Evolutionary conservation across 768 basidiomycete species (phyloP).

Genomic region (Mycena capillaripes): DNA sequence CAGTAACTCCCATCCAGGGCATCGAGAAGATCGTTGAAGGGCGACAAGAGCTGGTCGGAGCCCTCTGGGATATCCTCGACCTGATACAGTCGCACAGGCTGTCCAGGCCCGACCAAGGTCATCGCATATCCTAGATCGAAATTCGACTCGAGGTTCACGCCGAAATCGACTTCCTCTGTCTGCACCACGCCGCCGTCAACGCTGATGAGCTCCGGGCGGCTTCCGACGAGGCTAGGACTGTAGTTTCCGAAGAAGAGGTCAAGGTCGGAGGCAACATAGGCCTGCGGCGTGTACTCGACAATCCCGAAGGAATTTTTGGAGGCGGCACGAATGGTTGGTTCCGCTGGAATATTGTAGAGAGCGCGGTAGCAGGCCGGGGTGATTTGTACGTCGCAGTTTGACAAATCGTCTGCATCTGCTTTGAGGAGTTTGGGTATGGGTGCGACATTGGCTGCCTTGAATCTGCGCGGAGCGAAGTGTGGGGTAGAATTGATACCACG

Average conservation of each 20-base stretch:
- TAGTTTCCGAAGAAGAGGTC: constrained; percentile 17
- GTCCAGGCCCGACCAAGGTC: constrained; percentile 51
- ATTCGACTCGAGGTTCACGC: constrained; percentile 67
- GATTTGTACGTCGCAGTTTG: constrained; percentile 15
- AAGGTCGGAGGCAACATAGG: constrained; percentile 12
- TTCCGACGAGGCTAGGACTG: constrained; percentile 42
- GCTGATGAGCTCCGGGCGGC: constrained; percentile 44
- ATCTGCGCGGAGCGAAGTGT: too few relatives aligned
- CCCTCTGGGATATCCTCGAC: constrained; percentile 52
- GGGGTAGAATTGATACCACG: background rate
- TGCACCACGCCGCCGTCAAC: constrained; percentile 66
- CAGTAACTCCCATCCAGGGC: constrained; percentile 22
- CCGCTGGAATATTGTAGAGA: background rate
- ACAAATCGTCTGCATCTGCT: background rate
- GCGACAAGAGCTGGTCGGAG: background rate
- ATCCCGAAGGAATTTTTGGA: constrained; percentile 10
- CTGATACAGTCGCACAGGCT: constrained; percentile 58
- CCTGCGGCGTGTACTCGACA: constrained; percentile 22
- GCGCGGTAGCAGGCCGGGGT: constrained; percentile 22
- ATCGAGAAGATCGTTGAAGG: constrained; percentile 16
- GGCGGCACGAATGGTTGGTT: background rate
- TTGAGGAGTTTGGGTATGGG: background rate
- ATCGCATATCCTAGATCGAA: constrained; percentile 70
- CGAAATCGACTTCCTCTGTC: constrained; percentile 54
- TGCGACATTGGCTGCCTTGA: background rate